Percentiles rank a stretch among this genome's conserved stretches.
phyloP scores from a whole-genome alignment of 805 yeast genomes.

The Middelhovenomyces tepae region DNA sequence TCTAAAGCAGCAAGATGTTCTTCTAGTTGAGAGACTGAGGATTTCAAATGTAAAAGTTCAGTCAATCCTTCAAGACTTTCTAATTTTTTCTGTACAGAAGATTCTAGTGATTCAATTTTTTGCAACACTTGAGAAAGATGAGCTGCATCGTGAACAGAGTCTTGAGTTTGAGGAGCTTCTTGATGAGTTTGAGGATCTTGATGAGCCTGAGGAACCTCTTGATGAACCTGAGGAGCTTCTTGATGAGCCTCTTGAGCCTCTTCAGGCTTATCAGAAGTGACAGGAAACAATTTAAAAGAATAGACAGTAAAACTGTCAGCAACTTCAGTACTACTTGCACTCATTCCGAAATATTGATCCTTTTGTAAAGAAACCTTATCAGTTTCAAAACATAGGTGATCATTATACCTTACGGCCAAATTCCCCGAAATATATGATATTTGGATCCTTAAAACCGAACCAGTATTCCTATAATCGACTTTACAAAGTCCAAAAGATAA shows the following conservation, averaged over 20 bases:
- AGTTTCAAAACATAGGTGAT: slow-evolving; percentile 29
- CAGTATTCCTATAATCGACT: slow-evolving; percentile 28
- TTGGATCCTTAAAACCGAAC: slow-evolving; percentile 21
- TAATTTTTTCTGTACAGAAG: too few species aligned
- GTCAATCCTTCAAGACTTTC: too few species aligned
- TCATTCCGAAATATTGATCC: slow-evolving; percentile 26
- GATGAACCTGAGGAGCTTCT: slow-evolving; percentile 2
- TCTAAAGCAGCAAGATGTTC: too few species aligned
- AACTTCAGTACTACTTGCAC: slow-evolving; percentile 21
- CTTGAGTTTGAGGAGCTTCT: too few species aligned
- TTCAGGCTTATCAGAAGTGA: neutral
- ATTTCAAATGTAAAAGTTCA: too few species aligned
- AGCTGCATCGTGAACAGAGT: too few species aligned
- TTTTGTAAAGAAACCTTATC: slow-evolving; percentile 26
- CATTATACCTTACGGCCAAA: slow-evolving; percentile 30
- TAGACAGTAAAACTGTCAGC: slow-evolving; percentile 18
- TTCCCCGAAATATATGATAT: slow-evolving; percentile 25
- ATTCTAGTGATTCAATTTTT: too few species aligned
- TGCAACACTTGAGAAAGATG: too few species aligned
- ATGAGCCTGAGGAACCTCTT: slow-evolving; percentile 3
- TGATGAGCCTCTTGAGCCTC: slow-evolving; percentile 3
- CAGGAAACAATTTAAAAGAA: slow-evolving; percentile 13
- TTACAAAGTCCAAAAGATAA: slow-evolving; percentile 30
- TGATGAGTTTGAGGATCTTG: too few species aligned
- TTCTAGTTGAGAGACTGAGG: too few species aligned